phyloP scores from a whole-genome alignment of 164 flowering plant species.

The Vitis amurensis region DNA sequence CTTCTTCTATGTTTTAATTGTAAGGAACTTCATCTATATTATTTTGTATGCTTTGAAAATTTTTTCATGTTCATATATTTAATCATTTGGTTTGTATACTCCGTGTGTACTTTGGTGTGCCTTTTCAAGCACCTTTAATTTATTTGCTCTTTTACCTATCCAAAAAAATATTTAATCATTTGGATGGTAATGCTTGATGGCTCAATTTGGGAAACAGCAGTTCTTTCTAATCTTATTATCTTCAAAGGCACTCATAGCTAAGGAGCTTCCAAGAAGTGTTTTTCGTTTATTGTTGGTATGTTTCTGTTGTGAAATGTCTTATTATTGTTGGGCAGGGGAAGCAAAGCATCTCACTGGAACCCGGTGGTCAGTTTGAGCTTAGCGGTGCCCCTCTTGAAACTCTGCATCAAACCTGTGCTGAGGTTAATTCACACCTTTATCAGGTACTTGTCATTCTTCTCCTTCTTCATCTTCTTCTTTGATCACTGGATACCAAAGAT shows the following conservation, averaged over 20 bases:
- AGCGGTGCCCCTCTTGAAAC: conserved; percentile 99
- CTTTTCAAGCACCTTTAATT: no score
- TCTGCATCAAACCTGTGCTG: conserved; percentile 98
- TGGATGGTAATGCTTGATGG: neutral
- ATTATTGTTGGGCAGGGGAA: conserved; percentile 61
- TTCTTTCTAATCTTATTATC: neutral
- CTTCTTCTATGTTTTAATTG: no score
- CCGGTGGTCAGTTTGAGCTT: conserved; percentile 99
- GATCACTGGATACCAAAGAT: no score
- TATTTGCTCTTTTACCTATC: no score
- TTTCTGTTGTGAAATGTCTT: neutral
- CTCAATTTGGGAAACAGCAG: neutral
- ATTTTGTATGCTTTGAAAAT: no score
- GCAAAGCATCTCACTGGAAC: conserved; percentile 97
- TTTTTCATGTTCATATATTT: no score
- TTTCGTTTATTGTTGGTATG: neutral
- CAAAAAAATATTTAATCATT: neutral
- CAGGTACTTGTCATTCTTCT: conserved; percentile 47
- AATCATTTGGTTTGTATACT: no score
- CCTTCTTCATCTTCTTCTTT: no score
- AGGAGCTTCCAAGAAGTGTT: neutral
- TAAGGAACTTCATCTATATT: no score
- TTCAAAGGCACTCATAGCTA: no score
- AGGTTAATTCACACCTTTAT: conserved; percentile 97
- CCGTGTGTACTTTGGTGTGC: no score